phyloP scores from a whole-genome alignment of 148 eudicot species.

The Agrostemma githago region DNA sequence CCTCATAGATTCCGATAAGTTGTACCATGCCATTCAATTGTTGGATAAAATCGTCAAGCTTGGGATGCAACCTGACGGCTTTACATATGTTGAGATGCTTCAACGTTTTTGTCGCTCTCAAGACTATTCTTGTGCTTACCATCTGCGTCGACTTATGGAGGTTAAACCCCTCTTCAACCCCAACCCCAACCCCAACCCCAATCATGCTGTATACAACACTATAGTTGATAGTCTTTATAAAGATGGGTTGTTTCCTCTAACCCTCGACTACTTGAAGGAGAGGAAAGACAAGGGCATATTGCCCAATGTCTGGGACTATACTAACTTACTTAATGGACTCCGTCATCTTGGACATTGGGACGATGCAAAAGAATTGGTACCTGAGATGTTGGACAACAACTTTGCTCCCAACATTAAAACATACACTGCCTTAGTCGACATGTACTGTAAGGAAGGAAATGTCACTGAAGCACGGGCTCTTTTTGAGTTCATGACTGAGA shows the following conservation, averaged over 20 bases:
- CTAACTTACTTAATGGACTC: constrained; percentile 4
- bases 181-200: too few species aligned
- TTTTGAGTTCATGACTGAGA: background rate
- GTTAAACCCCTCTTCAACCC: background rate
- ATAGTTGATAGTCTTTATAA: constrained; percentile 1
- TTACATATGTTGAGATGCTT: background rate
- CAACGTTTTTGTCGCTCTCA: constrained; percentile 11
- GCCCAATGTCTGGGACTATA: background rate
- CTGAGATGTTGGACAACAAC: constrained; percentile 5
- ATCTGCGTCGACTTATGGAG: constrained; percentile 5
- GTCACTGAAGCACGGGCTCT: background rate
- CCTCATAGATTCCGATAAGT: background rate
- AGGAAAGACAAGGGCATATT: constrained; percentile 12
- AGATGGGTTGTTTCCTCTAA: background rate
- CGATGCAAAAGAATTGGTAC: constrained; percentile 3
- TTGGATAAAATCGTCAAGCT: background rate
- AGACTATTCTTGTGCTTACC: background rate
- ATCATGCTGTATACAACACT: background rate
- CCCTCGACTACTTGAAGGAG: constrained; percentile 12
- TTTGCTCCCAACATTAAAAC: background rate
- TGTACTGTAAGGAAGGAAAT: constrained; percentile 23
- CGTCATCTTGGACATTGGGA: constrained; percentile 13
- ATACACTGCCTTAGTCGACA: constrained; percentile 12
- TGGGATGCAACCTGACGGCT: background rate
- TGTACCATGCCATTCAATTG: background rate